Evolutionary conservation across 805 yeast species (phyloP), one percentile per base, ranked within the genome.

Genomic region (Clavispora vitiphila): DNA sequence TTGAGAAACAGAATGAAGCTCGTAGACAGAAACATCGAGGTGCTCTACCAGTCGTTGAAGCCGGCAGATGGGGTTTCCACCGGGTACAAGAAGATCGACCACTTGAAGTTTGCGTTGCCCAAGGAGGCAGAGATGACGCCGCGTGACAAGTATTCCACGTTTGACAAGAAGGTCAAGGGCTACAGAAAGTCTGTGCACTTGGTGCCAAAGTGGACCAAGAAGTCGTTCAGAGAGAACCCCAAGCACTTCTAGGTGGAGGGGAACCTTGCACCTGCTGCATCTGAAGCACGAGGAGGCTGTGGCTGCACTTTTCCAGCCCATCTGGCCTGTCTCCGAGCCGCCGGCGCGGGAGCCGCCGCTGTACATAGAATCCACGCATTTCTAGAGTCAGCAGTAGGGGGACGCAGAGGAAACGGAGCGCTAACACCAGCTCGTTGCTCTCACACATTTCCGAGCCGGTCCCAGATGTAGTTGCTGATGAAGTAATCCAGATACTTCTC

Each of bases 131-230:
- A 89, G 46, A 90, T 91, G 97, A 56, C 64, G 1, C 72, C 96
- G 7, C 71, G 65, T 49, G 95, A 93, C 66, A 91, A 91, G 64
- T 93, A 93, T 66, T 81, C 95, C 35, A 83, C 88, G 1, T 91
- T 86, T 67, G 81, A 79, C 65, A 83, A 77, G 62, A 80, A 80
- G 54, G 76, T 81, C 11, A 79, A 74, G 55, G 82, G 81, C 16
- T 93, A 91, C 66, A 80, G 98, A 69, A 91, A 89, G 67, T 81
- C 90, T 49, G 80, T 86, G 20, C 98, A 91, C 58, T 69, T 80
- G 62, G 85, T 83, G 34, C 96, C 96, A 16, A 86, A 89, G 60
- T 89, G 96, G 95, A 89, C 97, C 41, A 88, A 83, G 68, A 61
- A 79, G 48, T 78, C 95, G 8, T 75, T 82, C 62, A 81, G 96